Conservation (phyloP, 768 basidiomycete species). For the Boletus insuetus region DNA sequence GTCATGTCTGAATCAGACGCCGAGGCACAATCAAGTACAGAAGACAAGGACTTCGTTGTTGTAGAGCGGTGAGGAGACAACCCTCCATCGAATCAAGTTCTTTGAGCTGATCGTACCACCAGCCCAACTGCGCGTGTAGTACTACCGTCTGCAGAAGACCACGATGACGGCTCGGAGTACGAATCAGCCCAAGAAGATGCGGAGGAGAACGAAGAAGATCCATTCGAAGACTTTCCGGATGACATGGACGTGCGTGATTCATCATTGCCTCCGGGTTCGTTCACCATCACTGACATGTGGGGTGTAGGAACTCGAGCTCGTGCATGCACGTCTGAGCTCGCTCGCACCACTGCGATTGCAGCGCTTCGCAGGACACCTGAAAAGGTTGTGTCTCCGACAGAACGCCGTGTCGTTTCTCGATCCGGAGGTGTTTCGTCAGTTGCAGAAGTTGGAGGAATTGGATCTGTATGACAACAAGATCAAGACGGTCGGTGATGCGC, state of each 20-base stretch:
- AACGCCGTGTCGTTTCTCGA: constrained; percentile 76
- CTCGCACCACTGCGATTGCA: constrained; percentile 64
- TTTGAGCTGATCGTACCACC: constrained; percentile 1
- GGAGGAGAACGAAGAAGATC: constrained; percentile 56
- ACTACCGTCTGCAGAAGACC: constrained; percentile 35
- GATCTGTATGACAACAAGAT: constrained; percentile 97
- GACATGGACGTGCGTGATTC: constrained; percentile 67
- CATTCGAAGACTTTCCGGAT: constrained; percentile 76
- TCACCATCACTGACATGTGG: neutral
- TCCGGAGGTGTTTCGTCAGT: constrained; percentile 61
- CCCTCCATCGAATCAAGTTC: neutral
- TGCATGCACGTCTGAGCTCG: constrained; percentile 74
- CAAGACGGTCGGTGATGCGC: constrained; percentile 64
- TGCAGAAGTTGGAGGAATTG: constrained; percentile 78
- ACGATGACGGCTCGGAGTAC: constrained; percentile 32
- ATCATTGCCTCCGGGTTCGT: neutral
- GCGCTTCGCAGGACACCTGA: constrained; percentile 69
- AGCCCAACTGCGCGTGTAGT: constrained; percentile 46
- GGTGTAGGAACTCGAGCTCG: constrained; percentile 77
- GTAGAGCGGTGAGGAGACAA: constrained; percentile 24
- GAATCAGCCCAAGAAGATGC: constrained; percentile 42
- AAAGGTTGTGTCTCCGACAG: constrained; percentile 80
- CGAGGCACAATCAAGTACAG: constrained; percentile 8
- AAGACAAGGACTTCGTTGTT: constrained; percentile 22
- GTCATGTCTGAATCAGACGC: constrained; percentile 23